Percentiles rank a stretch among this genome's conserved stretches.
These are phyloP conservation scores for Lepidopterella palustris DNA, from an alignment of 495 filamentous ascomycete genomes.

Conservation along the genomic window DNA sequence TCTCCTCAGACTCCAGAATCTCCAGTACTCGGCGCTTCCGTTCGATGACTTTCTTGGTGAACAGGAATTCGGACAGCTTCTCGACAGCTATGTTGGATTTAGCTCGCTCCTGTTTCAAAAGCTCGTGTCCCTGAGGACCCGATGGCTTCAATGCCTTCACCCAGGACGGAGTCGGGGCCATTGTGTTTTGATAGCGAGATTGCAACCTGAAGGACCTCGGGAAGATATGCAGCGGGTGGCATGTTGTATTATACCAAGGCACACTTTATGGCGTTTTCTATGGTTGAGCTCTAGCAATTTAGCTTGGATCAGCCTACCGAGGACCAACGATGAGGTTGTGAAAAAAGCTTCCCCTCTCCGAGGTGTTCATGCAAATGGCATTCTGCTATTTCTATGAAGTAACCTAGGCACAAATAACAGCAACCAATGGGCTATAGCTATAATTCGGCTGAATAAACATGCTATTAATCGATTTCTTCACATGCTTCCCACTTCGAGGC, in stretches of 20 bases:
- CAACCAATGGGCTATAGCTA: background rate
- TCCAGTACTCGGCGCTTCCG: constrained; percentile 48
- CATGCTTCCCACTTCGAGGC: no score
- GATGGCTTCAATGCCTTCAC: constrained; percentile 58
- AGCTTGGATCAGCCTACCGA: background rate
- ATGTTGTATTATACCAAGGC: background rate
- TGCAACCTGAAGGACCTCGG: no score
- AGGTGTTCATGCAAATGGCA: background rate
- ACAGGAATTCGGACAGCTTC: constrained; percentile 54
- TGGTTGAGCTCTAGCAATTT: background rate
- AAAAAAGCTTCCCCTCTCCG: background rate
- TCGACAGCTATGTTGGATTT: constrained; percentile 54
- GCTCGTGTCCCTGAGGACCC: constrained; percentile 53
- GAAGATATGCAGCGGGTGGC: background rate
- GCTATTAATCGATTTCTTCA: no score
- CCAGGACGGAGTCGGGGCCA: constrained; percentile 51
- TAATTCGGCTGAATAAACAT: no score
- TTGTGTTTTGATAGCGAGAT: constrained; percentile 3
- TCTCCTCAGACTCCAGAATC: constrained; percentile 52
- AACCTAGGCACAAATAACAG: background rate
- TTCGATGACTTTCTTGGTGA: constrained; percentile 50
- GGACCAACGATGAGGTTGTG: background rate
- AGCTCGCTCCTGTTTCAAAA: constrained; percentile 53
- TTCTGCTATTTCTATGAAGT: no score
- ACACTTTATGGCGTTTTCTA: background rate